Evolutionary conservation across 1,284 basidiomycete species (phyloP).

Genomic region (Quambalaria eucalypti): DNA sequence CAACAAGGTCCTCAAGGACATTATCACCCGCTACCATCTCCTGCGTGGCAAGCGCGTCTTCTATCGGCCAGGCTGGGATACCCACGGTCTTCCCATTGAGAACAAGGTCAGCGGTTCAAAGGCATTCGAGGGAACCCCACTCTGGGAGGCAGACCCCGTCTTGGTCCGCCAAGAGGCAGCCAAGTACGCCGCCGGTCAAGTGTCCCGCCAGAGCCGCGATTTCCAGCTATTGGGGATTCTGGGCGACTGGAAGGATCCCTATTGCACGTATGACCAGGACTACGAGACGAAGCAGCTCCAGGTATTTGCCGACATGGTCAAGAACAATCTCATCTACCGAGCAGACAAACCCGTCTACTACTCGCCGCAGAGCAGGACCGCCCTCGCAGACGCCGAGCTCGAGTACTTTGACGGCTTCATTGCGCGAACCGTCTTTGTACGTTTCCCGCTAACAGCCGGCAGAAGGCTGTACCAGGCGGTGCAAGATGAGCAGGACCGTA

Average conservation of each 20-base stretch:
- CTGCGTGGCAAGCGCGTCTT: conserved; percentile 69
- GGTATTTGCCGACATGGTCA: conserved; percentile 79
- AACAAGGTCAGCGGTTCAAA: conserved; percentile 22
- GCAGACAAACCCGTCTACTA: conserved; percentile 86
- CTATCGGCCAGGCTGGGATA: conserved; percentile 97
- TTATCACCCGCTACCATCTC: conserved; percentile 83
- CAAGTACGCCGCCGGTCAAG: conserved; percentile 65
- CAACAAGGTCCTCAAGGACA: conserved; percentile 95
- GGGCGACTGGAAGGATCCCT: conserved; percentile 86
- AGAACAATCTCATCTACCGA: conserved; percentile 68
- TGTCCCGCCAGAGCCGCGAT: conserved; percentile 68
- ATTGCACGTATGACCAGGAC: conserved; percentile 58
- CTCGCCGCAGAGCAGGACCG: conserved; percentile 87
- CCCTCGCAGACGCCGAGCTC: conserved; percentile 89
- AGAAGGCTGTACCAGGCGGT: background rate
- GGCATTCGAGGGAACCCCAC: conserved; percentile 1
- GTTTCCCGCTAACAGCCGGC: conserved; percentile 53
- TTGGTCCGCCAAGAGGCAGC: conserved; percentile 67
- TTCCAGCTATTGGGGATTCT: conserved; percentile 79
- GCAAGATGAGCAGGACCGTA: background rate
- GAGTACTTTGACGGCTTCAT: conserved; percentile 80
- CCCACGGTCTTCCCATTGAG: conserved; percentile 85
- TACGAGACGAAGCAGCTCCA: conserved; percentile 83
- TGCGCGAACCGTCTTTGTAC: conserved; percentile 78
- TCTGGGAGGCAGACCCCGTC: conserved; percentile 17